phyloP scores from a whole-genome alignment of 73 alveolate genomes.

The Paramecium pentaurelia region DNA sequence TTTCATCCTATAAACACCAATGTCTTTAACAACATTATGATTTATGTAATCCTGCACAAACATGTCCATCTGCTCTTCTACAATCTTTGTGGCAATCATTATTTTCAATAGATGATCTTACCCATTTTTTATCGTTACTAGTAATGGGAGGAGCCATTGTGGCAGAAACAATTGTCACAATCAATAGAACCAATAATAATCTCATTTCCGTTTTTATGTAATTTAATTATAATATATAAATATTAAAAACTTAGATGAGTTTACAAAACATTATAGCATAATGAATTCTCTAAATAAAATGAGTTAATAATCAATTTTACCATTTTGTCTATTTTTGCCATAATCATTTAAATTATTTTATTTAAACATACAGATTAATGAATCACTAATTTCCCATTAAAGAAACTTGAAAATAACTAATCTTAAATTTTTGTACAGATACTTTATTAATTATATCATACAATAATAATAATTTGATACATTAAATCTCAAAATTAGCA shows the following conservation, averaged over 20 bases:
- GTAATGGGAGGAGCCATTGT: conserved; percentile 31
- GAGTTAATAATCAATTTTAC: background rate
- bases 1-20: conserved; percentile 38
- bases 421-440: background rate
- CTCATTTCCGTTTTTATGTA: conserved; percentile 48
- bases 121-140: conserved; percentile 33
- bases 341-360: background rate
- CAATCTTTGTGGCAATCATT: conserved; percentile 27
- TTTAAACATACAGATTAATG: background rate
- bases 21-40: conserved; percentile 29
- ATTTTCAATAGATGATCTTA: background rate
- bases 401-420: background rate
- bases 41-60: conserved; percentile 53
- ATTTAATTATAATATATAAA: background rate
- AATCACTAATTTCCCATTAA: background rate
- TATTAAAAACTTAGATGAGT: background rate
- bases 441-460: background rate
- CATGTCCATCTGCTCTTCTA: conserved; percentile 33
- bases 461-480: background rate
- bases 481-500: background rate
- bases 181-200: background rate
- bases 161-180: background rate
- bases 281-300: background rate
- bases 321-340: background rate
- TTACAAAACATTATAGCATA: background rate